phyloP scores from a whole-genome alignment of 768 basidiomycete genomes.

The Candolleomyces eurysporus region DNA sequence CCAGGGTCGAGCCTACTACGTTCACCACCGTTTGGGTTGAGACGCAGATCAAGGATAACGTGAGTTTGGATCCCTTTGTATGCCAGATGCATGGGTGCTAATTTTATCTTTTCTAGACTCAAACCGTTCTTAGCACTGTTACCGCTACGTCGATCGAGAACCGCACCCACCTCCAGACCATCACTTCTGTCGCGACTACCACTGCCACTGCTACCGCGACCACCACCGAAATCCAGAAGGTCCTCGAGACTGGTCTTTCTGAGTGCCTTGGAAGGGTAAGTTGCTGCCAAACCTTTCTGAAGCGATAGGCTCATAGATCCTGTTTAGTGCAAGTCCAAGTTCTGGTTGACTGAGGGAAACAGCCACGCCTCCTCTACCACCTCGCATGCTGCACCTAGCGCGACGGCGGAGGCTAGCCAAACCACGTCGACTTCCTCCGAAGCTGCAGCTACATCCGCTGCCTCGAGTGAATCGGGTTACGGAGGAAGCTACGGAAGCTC shows the following conservation, averaged over 20 bases:
- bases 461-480: neutral
- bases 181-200: conserved; percentile 49
- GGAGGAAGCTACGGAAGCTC: neutral
- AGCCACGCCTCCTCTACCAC: neutral
- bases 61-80: conserved; percentile 24
- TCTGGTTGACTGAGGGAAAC: conserved; percentile 44
- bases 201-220: conserved; percentile 46
- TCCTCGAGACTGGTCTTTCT: conserved; percentile 48
- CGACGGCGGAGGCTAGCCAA: neutral
- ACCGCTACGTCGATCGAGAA: conserved; percentile 52
- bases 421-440: neutral
- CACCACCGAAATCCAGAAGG: conserved; percentile 32
- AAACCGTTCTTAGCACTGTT: conserved; percentile 56
- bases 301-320: conserved; percentile 12
- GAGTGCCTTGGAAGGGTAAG: conserved; percentile 51
- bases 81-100: neutral
- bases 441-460: neutral
- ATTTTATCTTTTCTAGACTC: conserved; percentile 37
- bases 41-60: conserved; percentile 57
- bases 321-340: conserved; percentile 55
- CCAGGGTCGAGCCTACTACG: conserved; percentile 58
- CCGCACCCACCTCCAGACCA: conserved; percentile 47
- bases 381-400: neutral
- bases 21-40: conserved; percentile 50
- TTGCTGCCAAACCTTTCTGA: conserved; percentile 3